These are phyloP conservation scores for Pestalotiopsis sp. DNA, from an alignment of 2,329 filamentous ascomycete genomes.

Conservation along the genomic window DNA sequence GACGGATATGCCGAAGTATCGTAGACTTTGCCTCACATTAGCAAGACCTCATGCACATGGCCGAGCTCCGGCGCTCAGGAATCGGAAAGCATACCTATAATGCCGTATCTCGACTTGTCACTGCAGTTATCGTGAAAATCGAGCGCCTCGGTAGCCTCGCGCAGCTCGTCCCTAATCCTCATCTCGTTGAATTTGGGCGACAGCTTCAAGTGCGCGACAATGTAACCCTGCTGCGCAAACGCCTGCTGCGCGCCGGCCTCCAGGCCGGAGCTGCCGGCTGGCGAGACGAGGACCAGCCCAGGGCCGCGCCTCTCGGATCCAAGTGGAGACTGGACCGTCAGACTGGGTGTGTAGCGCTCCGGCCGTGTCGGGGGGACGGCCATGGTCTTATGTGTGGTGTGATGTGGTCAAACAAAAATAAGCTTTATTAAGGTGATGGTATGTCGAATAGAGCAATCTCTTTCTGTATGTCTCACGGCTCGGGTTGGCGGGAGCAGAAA, in stretches of 20 bases:
- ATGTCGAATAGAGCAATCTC: not conserved
- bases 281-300: not conserved
- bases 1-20: not conserved
- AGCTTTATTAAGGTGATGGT: not conserved
- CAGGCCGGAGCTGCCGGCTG: not conserved
- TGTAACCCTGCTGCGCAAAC: constrained; percentile 1
- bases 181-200: not conserved
- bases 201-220: not conserved
- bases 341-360: not conserved
- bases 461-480: not conserved
- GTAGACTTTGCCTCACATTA: not conserved
- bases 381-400: not conserved
- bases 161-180: constrained; percentile 5
- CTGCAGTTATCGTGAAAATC: not conserved
- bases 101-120: constrained; percentile 2
- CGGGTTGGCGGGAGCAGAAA: not conserved
- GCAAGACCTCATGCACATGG: not conserved
- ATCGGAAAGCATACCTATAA: constrained; percentile 6
- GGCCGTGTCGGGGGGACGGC: not conserved
- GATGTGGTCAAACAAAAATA: not conserved
- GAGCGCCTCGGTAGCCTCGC: constrained; percentile 7
- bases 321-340: constrained; percentile 8
- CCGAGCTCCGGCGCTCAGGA: too few species aligned
- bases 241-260: not conserved
- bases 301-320: constrained; percentile 1